phyloP scores from a whole-genome alignment of 352 stramenopile genomes.

The Phytophthora cactorum region DNA sequence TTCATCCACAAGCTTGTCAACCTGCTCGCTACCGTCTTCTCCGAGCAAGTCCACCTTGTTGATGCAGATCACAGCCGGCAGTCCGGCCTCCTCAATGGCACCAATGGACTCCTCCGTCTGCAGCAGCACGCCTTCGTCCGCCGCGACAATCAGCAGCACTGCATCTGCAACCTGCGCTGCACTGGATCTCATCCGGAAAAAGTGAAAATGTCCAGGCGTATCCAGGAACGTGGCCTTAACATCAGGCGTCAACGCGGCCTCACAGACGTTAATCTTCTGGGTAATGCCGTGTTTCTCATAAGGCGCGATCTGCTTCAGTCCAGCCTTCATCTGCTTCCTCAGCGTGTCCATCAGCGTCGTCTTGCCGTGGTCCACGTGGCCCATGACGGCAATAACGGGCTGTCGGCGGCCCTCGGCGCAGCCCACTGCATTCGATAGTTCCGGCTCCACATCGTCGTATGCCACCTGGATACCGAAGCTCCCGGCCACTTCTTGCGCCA shows the following conservation, averaged over 20 bases:
- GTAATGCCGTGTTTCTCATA: conserved; percentile 98
- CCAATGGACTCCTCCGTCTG: conserved; percentile 98
- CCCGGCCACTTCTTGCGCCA: conserved; percentile 60
- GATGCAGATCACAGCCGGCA: conserved; percentile 84
- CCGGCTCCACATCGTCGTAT: conserved; percentile 73
- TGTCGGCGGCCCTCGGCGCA: conserved; percentile 59
- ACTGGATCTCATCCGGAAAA: conserved; percentile 98
- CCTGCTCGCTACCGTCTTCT: conserved; percentile 35
- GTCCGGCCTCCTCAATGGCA: conserved; percentile 73
- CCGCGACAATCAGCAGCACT: conserved; percentile 96
- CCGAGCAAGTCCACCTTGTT: conserved; percentile 89
- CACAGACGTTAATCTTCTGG: conserved; percentile 98
- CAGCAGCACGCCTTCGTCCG: conserved; percentile 98
- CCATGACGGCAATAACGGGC: conserved; percentile 99
- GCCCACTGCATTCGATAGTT: conserved; percentile 30
- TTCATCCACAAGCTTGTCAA: conserved; percentile 59
- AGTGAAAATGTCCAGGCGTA: conserved; percentile 99
- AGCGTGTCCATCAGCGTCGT: conserved; percentile 99
- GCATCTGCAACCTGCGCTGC: conserved; percentile 98
- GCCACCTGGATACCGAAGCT: conserved; percentile 46
- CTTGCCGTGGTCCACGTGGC: conserved; percentile 99
- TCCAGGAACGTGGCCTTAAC: conserved; percentile 96
- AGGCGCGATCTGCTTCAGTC: conserved; percentile 76
- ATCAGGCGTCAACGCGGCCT: conserved; percentile 87
- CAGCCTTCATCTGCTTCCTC: conserved; percentile 55